These are phyloP conservation scores for Schrenkiella parvula DNA, from an alignment of 345 rosid species.

Conservation along the genomic window DNA sequence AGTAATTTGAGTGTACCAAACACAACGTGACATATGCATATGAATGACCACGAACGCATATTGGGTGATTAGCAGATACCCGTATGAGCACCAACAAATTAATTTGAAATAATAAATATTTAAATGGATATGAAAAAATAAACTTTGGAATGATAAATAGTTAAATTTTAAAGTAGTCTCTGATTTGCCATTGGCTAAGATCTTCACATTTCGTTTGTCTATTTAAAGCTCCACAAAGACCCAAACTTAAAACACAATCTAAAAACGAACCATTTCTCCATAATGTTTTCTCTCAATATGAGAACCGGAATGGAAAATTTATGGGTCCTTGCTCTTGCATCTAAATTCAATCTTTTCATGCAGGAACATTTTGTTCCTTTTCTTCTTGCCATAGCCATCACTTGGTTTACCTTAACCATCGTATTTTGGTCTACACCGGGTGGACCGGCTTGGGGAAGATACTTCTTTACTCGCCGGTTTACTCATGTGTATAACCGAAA, in stretches of 20 bases:
- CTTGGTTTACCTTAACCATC: constrained; percentile 41
- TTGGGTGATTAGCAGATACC: constrained; percentile 24
- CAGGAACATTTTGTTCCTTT: constrained; percentile 43
- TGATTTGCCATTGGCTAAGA: constrained; percentile 18
- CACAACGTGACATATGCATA: constrained; percentile 17
- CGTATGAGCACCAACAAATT: constrained; percentile 7
- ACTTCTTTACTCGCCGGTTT: constrained; percentile 24
- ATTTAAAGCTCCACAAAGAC: constrained; percentile 20
- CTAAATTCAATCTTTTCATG: constrained; percentile 37
- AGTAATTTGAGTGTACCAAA: constrained; percentile 10
- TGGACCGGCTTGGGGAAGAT: constrained; percentile 81
- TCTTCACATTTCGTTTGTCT: constrained; percentile 4
- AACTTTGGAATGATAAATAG: neutral
- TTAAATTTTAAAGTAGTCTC: neutral
- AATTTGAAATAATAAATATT: neutral
- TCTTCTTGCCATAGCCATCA: constrained; percentile 34
- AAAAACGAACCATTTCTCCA: neutral
- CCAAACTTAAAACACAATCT: constrained; percentile 13
- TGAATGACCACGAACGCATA: constrained; percentile 18
- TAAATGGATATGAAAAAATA: neutral
- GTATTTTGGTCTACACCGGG: constrained; percentile 58
- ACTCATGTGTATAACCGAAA: constrained; percentile 7
- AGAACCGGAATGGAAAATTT: constrained; percentile 37
- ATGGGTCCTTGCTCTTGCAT: constrained; percentile 55
- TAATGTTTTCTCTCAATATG: constrained; percentile 28